Evolutionary conservation across 345 rosid species (phyloP), one percentile per base, ranked within the genome.

Genomic region (Laguncularia racemosa): DNA sequence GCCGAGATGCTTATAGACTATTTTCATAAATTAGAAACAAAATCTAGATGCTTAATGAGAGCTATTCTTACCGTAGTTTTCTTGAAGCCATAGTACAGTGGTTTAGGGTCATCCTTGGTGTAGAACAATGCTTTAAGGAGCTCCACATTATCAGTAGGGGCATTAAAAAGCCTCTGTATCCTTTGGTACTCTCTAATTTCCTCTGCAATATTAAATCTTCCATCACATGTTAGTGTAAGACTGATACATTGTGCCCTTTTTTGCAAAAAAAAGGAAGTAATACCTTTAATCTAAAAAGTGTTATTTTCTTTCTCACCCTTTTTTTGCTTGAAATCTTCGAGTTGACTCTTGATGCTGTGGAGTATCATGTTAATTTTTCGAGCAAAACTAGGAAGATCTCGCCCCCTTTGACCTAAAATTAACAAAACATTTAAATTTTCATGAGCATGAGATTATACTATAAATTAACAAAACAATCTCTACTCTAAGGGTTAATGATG

Each of bases 71-170:
- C 57, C 1, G 46, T 26, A 26, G 28, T 26, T 43, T 38, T 54
- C 57, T 54, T 54, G 46, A 14, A 33, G 43, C 57, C 33, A 4
- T 54, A 43, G 43, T 54, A 54, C n/a, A 54, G 14, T 33, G 57
- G 28, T 26, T 26, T 54, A 0, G 14, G 14, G 16, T 26, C 33
- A 38, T 33, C 57, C 57, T 33, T 54, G 18, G 43, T 54, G 57
- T 45, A 54, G 23, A 54, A 54, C 20, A 54, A 45, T 26, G 57
- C 46, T 3, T 43, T 45, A 43, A 54, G 33, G 43, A 54, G 57
- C 57, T 54, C 57, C 46, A 54, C 57, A 33, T n/a, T 38, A 16
- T 33, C 57, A 26, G 57, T 54, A 16, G 44, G 43, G 9, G 12
- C 10, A n/a, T 33, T 33, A 45, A 18, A 54, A 54, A 33, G 20